phyloP scores from a whole-genome alignment of 495 filamentous ascomycete species.

The Aspergillus affinis region DNA sequence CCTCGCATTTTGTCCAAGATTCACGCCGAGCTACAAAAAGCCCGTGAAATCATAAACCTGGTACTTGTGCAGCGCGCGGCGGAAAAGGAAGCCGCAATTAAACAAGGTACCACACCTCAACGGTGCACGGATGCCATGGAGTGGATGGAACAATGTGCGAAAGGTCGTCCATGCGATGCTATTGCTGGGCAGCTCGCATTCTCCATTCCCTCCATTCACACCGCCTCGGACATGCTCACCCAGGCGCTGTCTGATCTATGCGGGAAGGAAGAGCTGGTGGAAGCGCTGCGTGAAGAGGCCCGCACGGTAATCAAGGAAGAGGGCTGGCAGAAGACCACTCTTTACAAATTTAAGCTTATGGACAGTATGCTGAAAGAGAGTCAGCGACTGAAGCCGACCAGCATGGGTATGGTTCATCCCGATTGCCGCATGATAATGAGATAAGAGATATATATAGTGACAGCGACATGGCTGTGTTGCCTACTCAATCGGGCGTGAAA shows the following conservation, averaged over 20 bases:
- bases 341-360: neutral
- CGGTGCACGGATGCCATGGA: slow-evolving; percentile 22
- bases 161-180: slow-evolving; percentile 18
- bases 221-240: neutral
- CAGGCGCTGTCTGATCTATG: neutral
- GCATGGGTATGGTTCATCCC: slow-evolving; percentile 1
- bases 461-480: too few species aligned
- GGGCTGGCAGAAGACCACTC: neutral
- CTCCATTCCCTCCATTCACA: slow-evolving; percentile 32
- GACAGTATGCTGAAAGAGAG: neutral
- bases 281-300: neutral
- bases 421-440: neutral
- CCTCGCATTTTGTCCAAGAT: slow-evolving; percentile 20
- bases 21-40: slow-evolving; percentile 15
- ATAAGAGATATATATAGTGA: too few species aligned
- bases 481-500: too few species aligned
- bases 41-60: slow-evolving; percentile 22
- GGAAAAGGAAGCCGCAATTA: slow-evolving; percentile 11
- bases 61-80: slow-evolving; percentile 18
- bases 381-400: neutral
- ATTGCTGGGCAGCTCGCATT: slow-evolving; percentile 20
- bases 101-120: neutral
- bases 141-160: slow-evolving; percentile 25
- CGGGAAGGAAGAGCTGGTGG: neutral
- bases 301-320: neutral